Percentiles rank a stretch among this genome's conserved stretches.
phyloP scores from a whole-genome alignment of 1,284 basidiomycete genomes.

The Neonothopanus nambi region DNA sequence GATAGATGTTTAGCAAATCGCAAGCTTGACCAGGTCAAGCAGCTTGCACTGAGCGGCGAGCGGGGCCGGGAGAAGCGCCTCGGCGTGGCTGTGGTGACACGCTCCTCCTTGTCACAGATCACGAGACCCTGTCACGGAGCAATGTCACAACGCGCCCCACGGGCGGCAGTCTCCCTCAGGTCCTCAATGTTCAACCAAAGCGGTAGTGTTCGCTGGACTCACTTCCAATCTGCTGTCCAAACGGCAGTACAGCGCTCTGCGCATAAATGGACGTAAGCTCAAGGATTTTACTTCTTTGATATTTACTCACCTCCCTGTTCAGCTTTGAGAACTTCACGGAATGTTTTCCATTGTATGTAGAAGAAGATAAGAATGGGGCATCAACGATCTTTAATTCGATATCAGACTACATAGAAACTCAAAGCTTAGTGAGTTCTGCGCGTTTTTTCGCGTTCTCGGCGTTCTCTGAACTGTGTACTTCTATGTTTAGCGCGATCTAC shows the following conservation, averaged over 20 bases:
- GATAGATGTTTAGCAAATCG: neutral
- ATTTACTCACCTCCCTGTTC: constrained; percentile 3
- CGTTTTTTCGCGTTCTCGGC: constrained; percentile 11
- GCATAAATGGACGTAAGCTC: constrained; percentile 75
- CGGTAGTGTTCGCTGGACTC: constrained; percentile 71
- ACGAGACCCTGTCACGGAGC: too few species aligned
- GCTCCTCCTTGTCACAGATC: too few species aligned
- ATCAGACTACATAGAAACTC: constrained; percentile 66
- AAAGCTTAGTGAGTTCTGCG: constrained; percentile 50
- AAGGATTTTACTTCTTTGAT: neutral
- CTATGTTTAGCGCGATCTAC: constrained; percentile 46
- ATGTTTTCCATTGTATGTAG: constrained; percentile 74
- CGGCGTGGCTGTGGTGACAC: neutral
- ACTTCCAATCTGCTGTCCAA: constrained; percentile 74
- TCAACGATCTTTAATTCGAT: constrained; percentile 66
- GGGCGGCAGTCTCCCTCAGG: neutral
- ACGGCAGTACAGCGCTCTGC: constrained; percentile 74
- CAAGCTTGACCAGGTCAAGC: constrained; percentile 3
- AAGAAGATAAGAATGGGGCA: constrained; percentile 71
- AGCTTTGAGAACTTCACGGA: constrained; percentile 78
- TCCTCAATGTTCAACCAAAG: constrained; percentile 42
- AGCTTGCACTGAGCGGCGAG: neutral
- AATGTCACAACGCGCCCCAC: too few species aligned
- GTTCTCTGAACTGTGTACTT: constrained; percentile 28
- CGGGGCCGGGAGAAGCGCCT: neutral